Evolutionary conservation across 2,329 filamentous ascomycete genomes (phyloP).

Genomic region (Ophiostoma quercus): DNA sequence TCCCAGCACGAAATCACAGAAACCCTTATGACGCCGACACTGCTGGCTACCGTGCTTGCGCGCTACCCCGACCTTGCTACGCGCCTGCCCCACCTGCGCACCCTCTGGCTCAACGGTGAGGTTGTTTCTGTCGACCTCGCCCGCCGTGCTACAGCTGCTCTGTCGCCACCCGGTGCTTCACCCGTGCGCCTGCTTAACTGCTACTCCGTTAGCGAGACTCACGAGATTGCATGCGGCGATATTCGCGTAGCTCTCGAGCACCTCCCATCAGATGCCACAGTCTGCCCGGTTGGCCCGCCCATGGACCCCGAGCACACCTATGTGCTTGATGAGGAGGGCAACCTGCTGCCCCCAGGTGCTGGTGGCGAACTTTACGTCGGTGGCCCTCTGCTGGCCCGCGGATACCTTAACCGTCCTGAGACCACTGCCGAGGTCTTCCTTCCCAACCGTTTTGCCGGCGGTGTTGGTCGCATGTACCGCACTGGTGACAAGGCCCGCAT

Average conservation of each 20-base stretch:
- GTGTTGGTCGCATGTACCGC: constrained; percentile 61
- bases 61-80: constrained; percentile 61
- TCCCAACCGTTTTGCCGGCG: constrained; percentile 56
- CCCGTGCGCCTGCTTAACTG: constrained; percentile 68
- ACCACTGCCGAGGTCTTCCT: constrained; percentile 69
- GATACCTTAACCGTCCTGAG: constrained; percentile 75
- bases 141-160: constrained; percentile 59
- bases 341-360: constrained; percentile 56
- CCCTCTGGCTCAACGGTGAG: constrained; percentile 76
- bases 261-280: constrained; percentile 51
- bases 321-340: constrained; percentile 63
- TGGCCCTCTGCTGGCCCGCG: constrained; percentile 66
- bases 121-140: constrained; percentile 75
- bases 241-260: constrained; percentile 61
- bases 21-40: constrained; percentile 77
- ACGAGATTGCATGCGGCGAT: constrained; percentile 73
- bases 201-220: constrained; percentile 78
- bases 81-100: constrained; percentile 60
- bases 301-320: constrained; percentile 65
- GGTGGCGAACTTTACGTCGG: constrained; percentile 72
- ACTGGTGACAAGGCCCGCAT: constrained; percentile 67
- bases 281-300: constrained; percentile 69
- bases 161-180: constrained; percentile 44
- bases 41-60: constrained; percentile 67
- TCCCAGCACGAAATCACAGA: constrained; percentile 64